A percentile compares a stretch with the other conserved stretches of the same genome.
These are phyloP conservation scores for Colletotrichum siamense DNA, from an alignment of 2,329 filamentous ascomycete species.

Conservation along the genomic window DNA sequence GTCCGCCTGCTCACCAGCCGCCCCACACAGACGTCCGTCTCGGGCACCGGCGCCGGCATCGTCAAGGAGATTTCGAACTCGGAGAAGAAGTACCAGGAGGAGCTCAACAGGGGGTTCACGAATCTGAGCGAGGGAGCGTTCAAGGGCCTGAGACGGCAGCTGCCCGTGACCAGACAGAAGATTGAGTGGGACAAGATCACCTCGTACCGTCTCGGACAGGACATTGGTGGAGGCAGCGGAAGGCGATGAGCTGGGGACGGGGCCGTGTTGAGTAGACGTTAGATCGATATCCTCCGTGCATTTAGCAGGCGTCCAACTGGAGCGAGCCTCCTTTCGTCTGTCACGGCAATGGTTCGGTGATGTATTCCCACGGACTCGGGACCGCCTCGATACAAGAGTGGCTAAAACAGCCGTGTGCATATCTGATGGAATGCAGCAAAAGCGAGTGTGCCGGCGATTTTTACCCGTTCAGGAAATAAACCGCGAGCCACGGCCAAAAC, in stretches of 20 bases:
- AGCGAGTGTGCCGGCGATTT: neutral
- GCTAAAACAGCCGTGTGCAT: neutral
- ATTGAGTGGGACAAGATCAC: constrained; percentile 99
- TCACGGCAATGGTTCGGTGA: neutral
- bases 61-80: constrained; percentile 77
- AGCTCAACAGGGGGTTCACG: constrained; percentile 89
- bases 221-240: constrained; percentile 73
- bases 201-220: constrained; percentile 85
- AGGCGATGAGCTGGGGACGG: constrained; percentile 46
- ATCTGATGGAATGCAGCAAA: neutral
- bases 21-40: constrained; percentile 66
- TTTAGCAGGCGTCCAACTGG: neutral
- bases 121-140: constrained; percentile 92
- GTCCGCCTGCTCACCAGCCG: constrained; percentile 93
- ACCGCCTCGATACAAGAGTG: neutral
- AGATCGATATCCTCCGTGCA: neutral
- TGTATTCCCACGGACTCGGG: neutral
- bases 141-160: constrained; percentile 88
- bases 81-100: constrained; percentile 96
- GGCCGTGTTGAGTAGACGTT: neutral
- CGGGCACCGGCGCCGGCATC: constrained; percentile 70
- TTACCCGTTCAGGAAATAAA: neutral
- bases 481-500: neutral
- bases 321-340: neutral
- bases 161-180: constrained; percentile 97